Evolutionary conservation across 495 filamentous ascomycete species (phyloP).

Genomic region (Aspergillus egyptiacus): DNA sequence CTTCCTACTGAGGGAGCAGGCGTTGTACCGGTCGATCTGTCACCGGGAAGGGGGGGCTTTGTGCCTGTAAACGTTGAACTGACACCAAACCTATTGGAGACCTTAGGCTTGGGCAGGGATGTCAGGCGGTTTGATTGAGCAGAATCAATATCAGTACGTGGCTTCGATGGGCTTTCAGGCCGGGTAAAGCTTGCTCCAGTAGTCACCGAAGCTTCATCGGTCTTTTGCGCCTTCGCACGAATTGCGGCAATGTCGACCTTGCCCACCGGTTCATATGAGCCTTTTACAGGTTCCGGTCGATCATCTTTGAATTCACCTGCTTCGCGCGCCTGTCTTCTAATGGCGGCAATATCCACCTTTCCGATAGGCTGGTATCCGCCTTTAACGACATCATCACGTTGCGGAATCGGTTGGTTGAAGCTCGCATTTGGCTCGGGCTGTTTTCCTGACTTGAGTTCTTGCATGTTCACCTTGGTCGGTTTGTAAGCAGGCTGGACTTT

Average conservation of each 20-base stretch:
- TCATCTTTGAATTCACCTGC: slow-evolving; percentile 57
- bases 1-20: slow-evolving; percentile 59
- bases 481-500: slow-evolving; percentile 90
- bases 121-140: slow-evolving; percentile 72
- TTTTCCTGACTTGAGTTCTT: slow-evolving; percentile 62
- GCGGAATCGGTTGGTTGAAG: slow-evolving; percentile 15
- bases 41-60: slow-evolving; percentile 74
- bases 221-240: slow-evolving; percentile 68
- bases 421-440: slow-evolving; percentile 52
- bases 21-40: slow-evolving; percentile 47
- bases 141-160: slow-evolving; percentile 52
- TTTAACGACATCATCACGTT: slow-evolving; percentile 63
- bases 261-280: slow-evolving; percentile 85
- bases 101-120: slow-evolving; percentile 85
- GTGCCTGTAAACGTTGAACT: slow-evolving; percentile 73
- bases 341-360: slow-evolving; percentile 90
- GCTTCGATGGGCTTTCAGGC: slow-evolving; percentile 28
- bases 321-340: slow-evolving; percentile 71
- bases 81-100: slow-evolving; percentile 76
- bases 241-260: slow-evolving; percentile 96
- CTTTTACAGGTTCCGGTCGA: slow-evolving; percentile 76
- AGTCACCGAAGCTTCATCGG: slow-evolving; percentile 40
- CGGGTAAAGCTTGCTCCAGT: slow-evolving; percentile 33
- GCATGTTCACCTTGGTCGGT: slow-evolving; percentile 89
- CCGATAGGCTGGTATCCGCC: slow-evolving; percentile 95